phyloP scores from a whole-genome alignment of 768 basidiomycete genomes.

The Suillus americanus region DNA sequence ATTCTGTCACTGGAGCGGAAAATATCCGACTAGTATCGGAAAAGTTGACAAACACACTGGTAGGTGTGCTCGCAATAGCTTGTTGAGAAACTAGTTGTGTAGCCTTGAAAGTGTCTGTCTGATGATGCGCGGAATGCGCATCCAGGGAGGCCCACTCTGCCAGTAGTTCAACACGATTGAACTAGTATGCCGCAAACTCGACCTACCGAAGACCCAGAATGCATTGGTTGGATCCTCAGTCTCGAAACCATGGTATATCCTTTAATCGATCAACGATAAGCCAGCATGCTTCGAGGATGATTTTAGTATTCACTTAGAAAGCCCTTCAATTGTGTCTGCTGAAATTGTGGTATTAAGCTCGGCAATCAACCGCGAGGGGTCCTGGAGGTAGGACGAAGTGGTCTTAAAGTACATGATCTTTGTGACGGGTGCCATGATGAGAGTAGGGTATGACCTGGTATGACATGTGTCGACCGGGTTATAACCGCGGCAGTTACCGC shows the following conservation, averaged over 20 bases:
- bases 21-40: conserved; percentile 20
- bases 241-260: conserved; percentile 23
- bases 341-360: conserved; percentile 10
- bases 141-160: conserved; percentile 28
- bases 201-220: conserved; percentile 26
- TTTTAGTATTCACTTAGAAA: conserved; percentile 18
- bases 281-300: neutral
- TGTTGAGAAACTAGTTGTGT: conserved; percentile 6
- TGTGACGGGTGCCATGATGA: neutral
- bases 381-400: conserved; percentile 17
- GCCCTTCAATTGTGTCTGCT: conserved; percentile 14
- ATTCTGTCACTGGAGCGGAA: conserved; percentile 30
- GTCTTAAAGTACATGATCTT: conserved; percentile 18
- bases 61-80: conserved; percentile 18
- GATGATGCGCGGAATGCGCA: conserved; percentile 12
- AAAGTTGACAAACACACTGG: conserved; percentile 21
- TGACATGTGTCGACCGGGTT: neutral
- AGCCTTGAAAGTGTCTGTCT: conserved; percentile 9
- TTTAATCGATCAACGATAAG: conserved; percentile 14
- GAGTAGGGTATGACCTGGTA: too few relatives aligned
- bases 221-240: conserved; percentile 24
- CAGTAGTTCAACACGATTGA: neutral
- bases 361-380: conserved; percentile 17
- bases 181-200: conserved; percentile 13
- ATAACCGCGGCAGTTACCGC: neutral